A percentile compares a stretch with the other conserved stretches of the same genome.
These are phyloP conservation scores for Hirschioporus abietinus DNA, from an alignment of 768 basidiomycete species.

Conservation along the genomic window DNA sequence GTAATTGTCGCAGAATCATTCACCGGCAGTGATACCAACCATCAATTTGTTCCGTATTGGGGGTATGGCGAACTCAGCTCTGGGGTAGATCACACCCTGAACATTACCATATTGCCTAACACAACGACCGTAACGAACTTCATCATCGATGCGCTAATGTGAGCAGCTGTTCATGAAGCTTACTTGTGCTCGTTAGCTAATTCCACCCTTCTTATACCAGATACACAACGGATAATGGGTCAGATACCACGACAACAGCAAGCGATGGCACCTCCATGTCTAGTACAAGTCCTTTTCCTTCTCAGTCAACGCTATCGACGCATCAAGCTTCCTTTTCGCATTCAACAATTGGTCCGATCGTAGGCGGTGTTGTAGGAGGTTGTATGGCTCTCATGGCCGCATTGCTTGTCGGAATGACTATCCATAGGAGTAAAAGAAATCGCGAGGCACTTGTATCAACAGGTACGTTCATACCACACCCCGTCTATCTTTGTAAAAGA, in stretches of 20 bases:
- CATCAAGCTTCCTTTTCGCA: not conserved
- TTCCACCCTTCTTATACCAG: not conserved
- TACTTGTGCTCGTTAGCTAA: too few species aligned
- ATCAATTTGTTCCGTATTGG: not conserved
- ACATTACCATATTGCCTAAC: not conserved
- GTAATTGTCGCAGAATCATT: not conserved
- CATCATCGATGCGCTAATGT: not conserved
- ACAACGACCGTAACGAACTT: not conserved
- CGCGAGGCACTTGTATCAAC: not conserved
- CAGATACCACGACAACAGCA: not conserved
- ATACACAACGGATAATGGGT: not conserved
- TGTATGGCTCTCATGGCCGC: not conserved
- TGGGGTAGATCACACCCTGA: not conserved
- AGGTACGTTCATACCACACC: not conserved
- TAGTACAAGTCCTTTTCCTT: not conserved
- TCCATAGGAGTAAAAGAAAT: too few species aligned
- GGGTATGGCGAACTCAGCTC: not conserved
- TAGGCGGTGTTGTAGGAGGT: not conserved
- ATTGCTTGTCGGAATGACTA: not conserved
- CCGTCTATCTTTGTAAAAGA: not conserved
- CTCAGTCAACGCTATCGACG: not conserved
- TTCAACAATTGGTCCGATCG: not conserved
- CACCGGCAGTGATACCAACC: not conserved
- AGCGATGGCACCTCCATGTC: too few species aligned
- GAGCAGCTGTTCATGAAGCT: not conserved